These are phyloP conservation scores for Ceratocystis colombiana DNA, from an alignment of 2,329 filamentous ascomycete genomes.

Conservation along the genomic window DNA sequence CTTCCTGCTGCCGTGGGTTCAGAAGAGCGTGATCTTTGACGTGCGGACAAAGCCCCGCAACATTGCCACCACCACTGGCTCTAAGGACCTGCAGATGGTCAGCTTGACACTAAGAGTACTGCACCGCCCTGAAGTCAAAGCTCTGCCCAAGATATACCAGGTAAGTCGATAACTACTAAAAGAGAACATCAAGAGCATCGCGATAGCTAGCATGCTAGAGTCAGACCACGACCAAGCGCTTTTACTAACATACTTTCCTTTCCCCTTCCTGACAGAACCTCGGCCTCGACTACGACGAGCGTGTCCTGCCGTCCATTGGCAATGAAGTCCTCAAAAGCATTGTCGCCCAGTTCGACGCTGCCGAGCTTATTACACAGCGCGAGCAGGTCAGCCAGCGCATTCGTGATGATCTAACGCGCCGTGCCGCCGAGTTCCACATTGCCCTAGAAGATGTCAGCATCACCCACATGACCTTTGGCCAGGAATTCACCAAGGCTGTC, in stretches of 20 bases:
- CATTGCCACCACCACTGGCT: slow-evolving; percentile 93
- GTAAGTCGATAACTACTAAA: slow-evolving; percentile 40
- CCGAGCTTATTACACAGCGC: slow-evolving; percentile 96
- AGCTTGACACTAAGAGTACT: slow-evolving; percentile 92
- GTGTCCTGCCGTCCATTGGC: slow-evolving; percentile 94
- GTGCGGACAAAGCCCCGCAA: slow-evolving; percentile 95
- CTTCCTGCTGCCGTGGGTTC: slow-evolving; percentile 91
- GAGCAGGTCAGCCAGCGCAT: slow-evolving; percentile 95
- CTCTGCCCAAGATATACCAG: slow-evolving; percentile 96
- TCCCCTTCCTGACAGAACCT: slow-evolving; percentile 56
- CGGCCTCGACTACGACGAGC: slow-evolving; percentile 95
- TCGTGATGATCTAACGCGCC: slow-evolving; percentile 80
- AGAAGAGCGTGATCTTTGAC: slow-evolving; percentile 89
- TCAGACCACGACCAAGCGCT: not conserved
- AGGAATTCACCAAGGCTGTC: slow-evolving; percentile 96
- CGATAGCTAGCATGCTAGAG: not conserved
- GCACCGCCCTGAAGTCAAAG: slow-evolving; percentile 85
- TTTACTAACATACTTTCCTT: slow-evolving; percentile 19
- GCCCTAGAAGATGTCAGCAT: slow-evolving; percentile 97
- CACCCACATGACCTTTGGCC: slow-evolving; percentile 99
- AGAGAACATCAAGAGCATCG: not conserved
- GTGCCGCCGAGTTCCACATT: slow-evolving; percentile 96
- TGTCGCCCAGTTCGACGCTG: slow-evolving; percentile 96
- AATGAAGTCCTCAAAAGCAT: slow-evolving; percentile 99
- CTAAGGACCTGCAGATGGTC: slow-evolving; percentile 99